A percentile compares a stretch with the other conserved stretches of the same genome.
These are phyloP conservation scores for Teunomyces atbi DNA, from an alignment of 805 yeast species.

Conservation along the genomic window DNA sequence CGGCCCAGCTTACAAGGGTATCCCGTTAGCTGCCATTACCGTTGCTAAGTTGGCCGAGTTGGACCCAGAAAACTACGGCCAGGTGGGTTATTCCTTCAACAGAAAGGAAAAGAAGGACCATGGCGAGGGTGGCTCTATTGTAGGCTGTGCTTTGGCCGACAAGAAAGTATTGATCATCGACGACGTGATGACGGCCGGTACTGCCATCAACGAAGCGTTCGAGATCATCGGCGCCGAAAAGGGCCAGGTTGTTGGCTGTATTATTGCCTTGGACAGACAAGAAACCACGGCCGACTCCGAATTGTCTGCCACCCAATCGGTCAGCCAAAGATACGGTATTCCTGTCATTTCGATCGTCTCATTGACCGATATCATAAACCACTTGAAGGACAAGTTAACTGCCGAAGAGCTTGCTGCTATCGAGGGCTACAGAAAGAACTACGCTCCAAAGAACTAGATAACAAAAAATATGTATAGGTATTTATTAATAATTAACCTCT, in stretches of 20 bases:
- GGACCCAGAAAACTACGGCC: conserved; percentile 72
- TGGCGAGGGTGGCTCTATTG: conserved; percentile 96
- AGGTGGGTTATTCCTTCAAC: conserved; percentile 87
- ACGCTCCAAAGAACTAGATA: conserved; percentile 37
- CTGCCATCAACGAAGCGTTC: conserved; percentile 94
- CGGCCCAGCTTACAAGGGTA: conserved; percentile 98
- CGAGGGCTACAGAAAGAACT: conserved; percentile 54
- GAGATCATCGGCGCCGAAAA: conserved; percentile 65
- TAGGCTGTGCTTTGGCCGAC: conserved; percentile 73
- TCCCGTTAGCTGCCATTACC: conserved; percentile 90
- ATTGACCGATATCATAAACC: conserved; percentile 69
- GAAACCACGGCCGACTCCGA: conserved; percentile 73
- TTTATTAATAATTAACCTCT: conserved; percentile 39
- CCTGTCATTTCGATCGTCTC: conserved; percentile 84
- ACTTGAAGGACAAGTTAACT: conserved; percentile 55
- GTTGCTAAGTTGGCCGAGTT: conserved; percentile 90
- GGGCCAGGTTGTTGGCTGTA: conserved; percentile 78
- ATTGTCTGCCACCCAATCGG: conserved; percentile 78
- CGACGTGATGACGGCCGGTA: conserved; percentile 98
- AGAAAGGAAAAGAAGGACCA: conserved; percentile 96
- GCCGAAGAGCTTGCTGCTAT: conserved; percentile 57
- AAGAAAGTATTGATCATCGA: conserved; percentile 84
- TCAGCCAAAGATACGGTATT: conserved; percentile 65
- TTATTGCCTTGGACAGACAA: conserved; percentile 93
- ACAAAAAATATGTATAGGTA: too few species aligned